phyloP scores from a whole-genome alignment of 2,329 filamentous ascomycete genomes.

The Myriosclerotinia curreyana region DNA sequence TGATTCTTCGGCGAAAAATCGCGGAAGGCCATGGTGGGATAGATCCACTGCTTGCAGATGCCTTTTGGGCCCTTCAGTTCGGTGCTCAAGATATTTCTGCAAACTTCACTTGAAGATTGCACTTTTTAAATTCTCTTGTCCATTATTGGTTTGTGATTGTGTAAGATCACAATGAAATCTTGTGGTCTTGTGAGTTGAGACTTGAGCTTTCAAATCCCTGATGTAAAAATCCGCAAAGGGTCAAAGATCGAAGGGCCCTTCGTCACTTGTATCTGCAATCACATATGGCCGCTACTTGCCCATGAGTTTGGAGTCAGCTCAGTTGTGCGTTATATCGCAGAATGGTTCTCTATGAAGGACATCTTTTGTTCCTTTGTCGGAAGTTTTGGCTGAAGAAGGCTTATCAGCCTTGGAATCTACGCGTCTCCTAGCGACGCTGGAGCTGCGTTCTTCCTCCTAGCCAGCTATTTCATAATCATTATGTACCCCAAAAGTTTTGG shows the following conservation, averaged over 20 bases:
- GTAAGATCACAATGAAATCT: background rate
- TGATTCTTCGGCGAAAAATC: background rate
- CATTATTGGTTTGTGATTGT: background rate
- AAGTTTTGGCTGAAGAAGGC: background rate
- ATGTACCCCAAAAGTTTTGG: background rate
- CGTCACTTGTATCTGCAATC: background rate
- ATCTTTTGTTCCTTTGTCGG: background rate
- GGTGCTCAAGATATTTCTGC: background rate
- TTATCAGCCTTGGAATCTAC: background rate
- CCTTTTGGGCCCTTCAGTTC: background rate
- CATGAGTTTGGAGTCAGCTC: background rate
- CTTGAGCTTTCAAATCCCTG: background rate
- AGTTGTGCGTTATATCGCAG: background rate
- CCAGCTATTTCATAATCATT: background rate
- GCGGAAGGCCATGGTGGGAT: background rate
- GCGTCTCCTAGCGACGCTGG: background rate
- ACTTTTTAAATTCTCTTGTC: background rate
- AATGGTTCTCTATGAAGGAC: background rate
- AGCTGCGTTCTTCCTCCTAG: background rate
- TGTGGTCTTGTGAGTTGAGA: background rate
- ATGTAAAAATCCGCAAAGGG: background rate
- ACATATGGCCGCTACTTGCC: background rate
- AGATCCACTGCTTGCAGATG: background rate
- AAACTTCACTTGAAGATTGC: background rate
- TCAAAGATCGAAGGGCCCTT: background rate